Conservation (phyloP, 169 alveolate genomes). For the Plasmodium vinckei region DNA sequence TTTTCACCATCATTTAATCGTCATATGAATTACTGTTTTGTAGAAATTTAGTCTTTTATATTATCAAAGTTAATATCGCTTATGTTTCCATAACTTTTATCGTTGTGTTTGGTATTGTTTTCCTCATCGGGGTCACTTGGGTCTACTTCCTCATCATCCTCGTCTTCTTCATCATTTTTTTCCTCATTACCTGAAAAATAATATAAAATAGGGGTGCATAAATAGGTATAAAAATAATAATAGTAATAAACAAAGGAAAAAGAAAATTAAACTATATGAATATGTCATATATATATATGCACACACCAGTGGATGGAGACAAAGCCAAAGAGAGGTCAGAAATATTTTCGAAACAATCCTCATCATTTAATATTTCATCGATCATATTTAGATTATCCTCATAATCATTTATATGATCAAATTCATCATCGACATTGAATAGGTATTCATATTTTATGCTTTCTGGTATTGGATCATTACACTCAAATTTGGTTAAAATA, state of each 20-base stretch:
- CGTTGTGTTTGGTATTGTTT: neutral
- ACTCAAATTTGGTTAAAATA: conserved; percentile 75
- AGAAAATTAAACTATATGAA: too few relatives aligned
- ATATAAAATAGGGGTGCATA: neutral
- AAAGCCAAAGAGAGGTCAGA: conserved; percentile 35
- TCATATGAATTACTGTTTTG: too few relatives aligned
- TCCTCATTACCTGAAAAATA: conserved; percentile 2
- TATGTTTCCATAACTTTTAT: conserved; percentile 1
- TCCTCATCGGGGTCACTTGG: conserved; percentile 4
- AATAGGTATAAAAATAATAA: neutral
- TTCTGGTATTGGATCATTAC: conserved; percentile 64
- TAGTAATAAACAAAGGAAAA: too few relatives aligned
- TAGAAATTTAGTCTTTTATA: neutral
- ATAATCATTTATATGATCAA: conserved; percentile 57
- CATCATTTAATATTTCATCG: conserved; percentile 72
- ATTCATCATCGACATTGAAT: conserved; percentile 78
- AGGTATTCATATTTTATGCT: conserved; percentile 79
- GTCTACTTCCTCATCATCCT: conserved; percentile 11
- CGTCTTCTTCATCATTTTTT: neutral
- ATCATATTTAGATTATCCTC: conserved; percentile 27
- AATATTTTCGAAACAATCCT: conserved; percentile 17
- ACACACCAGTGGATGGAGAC: conserved; percentile 6
- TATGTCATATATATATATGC: neutral
- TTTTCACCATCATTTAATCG: too few relatives aligned
- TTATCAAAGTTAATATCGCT: conserved; percentile 10